phyloP scores from a whole-genome alignment of 1,284 basidiomycete genomes.

The Ustilago hordei region DNA sequence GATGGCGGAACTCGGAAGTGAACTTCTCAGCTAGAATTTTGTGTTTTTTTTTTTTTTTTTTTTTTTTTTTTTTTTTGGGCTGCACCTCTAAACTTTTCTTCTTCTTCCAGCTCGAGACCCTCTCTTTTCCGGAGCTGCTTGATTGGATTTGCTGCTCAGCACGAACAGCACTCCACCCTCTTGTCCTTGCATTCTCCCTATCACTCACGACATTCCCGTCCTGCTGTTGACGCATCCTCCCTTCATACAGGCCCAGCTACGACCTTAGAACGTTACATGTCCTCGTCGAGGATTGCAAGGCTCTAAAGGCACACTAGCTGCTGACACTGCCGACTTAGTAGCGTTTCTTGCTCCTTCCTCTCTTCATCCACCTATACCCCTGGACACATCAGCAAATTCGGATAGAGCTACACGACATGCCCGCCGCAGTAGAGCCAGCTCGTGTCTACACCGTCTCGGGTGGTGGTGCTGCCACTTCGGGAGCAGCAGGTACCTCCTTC shows the following conservation, averaged over 20 bases:
- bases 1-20: slow-evolving; percentile 36
- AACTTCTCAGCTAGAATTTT: slow-evolving; percentile 5
- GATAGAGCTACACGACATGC: slow-evolving; percentile 52
- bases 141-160: slow-evolving; percentile 5
- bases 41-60: background rate
- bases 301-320: slow-evolving; percentile 12
- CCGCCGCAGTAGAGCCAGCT: slow-evolving; percentile 61
- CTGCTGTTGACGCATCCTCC: background rate
- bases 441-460: slow-evolving; percentile 67
- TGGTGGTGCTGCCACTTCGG: slow-evolving; percentile 47
- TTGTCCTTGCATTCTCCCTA: background rate
- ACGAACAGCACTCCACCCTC: background rate
- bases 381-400: background rate
- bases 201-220: background rate
- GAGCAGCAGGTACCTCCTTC: slow-evolving; percentile 60
- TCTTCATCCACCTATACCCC: background rate
- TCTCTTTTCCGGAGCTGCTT: slow-evolving; percentile 3
- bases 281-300: slow-evolving; percentile 3
- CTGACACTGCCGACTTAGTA: background rate
- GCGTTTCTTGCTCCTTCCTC: background rate
- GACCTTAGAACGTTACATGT: slow-evolving; percentile 6
- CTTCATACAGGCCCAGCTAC: background rate
- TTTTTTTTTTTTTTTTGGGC: slow-evolving; percentile 12
- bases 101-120: slow-evolving; percentile 9
- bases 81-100: slow-evolving; percentile 27